These are phyloP conservation scores for Pleurotus ostreatus DNA, from an alignment of 768 basidiomycete genomes.

Conservation along the genomic window DNA sequence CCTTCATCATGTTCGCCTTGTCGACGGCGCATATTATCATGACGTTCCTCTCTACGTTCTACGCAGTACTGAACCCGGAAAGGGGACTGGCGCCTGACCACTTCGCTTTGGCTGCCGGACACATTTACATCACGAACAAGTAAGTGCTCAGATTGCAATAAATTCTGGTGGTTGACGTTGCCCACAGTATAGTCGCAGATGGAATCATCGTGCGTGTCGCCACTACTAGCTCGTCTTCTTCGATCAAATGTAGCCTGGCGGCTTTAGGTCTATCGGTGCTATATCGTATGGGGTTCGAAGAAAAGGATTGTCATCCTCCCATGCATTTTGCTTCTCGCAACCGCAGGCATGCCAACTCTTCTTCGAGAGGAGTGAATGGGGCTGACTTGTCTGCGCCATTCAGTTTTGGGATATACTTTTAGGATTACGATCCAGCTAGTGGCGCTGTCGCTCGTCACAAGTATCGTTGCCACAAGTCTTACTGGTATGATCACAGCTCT, in stretches of 20 bases:
- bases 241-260: neutral
- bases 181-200: neutral
- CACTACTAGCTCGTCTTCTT: neutral
- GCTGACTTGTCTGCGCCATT: neutral
- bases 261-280: conserved; percentile 15
- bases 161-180: neutral
- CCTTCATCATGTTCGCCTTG: conserved; percentile 2
- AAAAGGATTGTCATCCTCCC: conserved; percentile 14
- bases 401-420: conserved; percentile 15
- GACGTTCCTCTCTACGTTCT: neutral
- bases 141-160: neutral
- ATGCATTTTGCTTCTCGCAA: conserved; percentile 10
- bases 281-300: conserved; percentile 16
- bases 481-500: neutral
- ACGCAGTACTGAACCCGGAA: neutral
- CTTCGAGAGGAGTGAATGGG: neutral
- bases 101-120: neutral
- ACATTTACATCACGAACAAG: conserved; percentile 5
- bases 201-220: neutral
- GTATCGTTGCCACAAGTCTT: neutral
- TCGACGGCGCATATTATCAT: neutral
- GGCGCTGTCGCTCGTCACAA: neutral
- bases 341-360: conserved; percentile 11
- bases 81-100: neutral
- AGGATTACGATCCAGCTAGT: conserved; percentile 7